Evolutionary conservation across 179 eudicot species (phyloP), one percentile per base, ranked within the genome.

Genomic region (Silene noctiflora): DNA sequence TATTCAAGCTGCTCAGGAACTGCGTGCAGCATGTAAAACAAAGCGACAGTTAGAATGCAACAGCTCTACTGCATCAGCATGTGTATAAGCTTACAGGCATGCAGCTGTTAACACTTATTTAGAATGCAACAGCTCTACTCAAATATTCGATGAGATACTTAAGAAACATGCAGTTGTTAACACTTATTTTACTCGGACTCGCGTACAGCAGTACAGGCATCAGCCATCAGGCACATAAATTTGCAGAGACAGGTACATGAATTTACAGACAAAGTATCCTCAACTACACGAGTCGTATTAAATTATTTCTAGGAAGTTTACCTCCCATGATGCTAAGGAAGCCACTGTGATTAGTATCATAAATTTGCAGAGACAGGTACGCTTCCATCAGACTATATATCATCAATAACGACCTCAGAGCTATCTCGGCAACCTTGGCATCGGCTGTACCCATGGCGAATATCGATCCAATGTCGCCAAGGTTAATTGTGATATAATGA

Each of bases 261-360:
- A 29, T 29, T 29, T 29, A 29, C 46, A 66, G 9, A 66, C 9
- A 66, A 31, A 72, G 17, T 62, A 24, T 24, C 48, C 70, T 29
- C 27, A 61, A 67, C 13, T 31, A 33, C 13, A 31, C n/a, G 29
- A 31, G 48, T 11, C 33, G 21, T 46, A 12, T 19, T 4, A 21
- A 70, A 64, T 67, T 31, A 66, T 22, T 59, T 11, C 11, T 61
- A 63, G 25, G 42, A 67, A 72, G 35, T n/a, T 75, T 89, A 91
- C 96, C 93, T 75, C 93, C 91, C 79, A 91, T 81, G 67, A 91
- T 83, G 79, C 89, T 81, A 73, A 85, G 88, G 77, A 90, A 90
- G 69, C 93, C 90, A 76, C 83, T 90, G 58, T 63, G 83, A 65
- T 89, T 86, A 12, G 93, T 63, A 81, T 90, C 90, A 59, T 84